phyloP scores from a whole-genome alignment of 371 early-diverging fungal species.

The Catenaria anguillulae region DNA sequence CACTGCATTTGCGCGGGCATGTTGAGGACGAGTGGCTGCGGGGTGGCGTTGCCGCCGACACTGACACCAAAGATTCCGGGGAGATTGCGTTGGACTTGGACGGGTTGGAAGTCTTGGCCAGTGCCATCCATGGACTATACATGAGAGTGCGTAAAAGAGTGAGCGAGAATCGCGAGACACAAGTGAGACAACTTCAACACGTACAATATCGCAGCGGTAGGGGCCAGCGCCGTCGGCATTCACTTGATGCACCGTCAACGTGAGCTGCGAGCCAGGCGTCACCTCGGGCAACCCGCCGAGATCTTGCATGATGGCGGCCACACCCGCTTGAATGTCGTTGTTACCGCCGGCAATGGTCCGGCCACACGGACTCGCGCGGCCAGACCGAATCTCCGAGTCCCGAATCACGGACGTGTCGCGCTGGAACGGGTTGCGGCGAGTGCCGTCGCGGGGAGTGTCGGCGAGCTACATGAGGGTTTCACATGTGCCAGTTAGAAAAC shows the following conservation, averaged over 20 bases:
- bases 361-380: not conserved
- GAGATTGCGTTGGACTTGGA: no score
- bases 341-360: conserved; percentile 2
- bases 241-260: not conserved
- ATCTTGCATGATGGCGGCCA: not conserved
- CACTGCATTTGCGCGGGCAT: not conserved
- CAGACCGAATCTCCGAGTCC: not conserved
- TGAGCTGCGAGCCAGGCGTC: not conserved
- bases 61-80: no score
- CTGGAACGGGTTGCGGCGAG: conserved; percentile 1
- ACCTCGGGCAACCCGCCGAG: conserved; percentile 2
- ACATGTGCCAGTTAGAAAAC: no score
- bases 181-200: no score
- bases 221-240: conserved; percentile 5
- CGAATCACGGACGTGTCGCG: not conserved
- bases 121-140: no score
- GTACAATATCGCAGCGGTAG: not conserved
- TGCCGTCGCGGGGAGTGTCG: conserved; percentile 3
- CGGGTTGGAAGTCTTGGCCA: no score
- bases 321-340: not conserved
- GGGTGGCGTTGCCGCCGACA: no score
- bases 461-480: no score
- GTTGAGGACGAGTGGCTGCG: not conserved
- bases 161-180: no score
- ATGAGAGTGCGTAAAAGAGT: no score